These are phyloP conservation scores for Rosa rugosa DNA, from an alignment of 306 rosid genomes.

Conservation along the genomic window DNA sequence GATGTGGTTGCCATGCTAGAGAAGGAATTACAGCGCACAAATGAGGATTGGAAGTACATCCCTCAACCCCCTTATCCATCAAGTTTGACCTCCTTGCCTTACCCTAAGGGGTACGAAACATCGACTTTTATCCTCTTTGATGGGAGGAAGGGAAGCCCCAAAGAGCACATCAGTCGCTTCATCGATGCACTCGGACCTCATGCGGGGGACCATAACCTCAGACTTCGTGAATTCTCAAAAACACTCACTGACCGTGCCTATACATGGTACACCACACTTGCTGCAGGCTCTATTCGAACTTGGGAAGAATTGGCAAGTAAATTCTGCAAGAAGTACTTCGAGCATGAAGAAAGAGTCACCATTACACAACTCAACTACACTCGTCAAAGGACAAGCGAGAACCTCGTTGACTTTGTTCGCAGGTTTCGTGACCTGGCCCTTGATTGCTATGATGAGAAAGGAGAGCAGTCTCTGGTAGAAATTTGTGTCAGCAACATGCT, in stretches of 20 bases:
- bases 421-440: not conserved
- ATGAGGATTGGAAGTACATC: not conserved
- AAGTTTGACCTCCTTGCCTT: fast-evolving
- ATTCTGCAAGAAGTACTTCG: not conserved
- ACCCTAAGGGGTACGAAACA: not conserved
- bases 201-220: not conserved
- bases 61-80: not conserved
- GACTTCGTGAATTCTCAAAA: not conserved
- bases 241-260: not conserved
- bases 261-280: not conserved
- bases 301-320: not conserved
- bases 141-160: not conserved
- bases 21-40: not conserved
- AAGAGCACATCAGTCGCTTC: not conserved
- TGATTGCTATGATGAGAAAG: not conserved
- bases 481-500: too few relatives aligned
- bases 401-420: not conserved
- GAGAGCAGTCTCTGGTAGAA: not conserved
- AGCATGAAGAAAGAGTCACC: not conserved
- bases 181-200: not conserved
- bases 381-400: not conserved
- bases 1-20: not conserved
- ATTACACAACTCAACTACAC: not conserved
- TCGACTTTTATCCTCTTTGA: not conserved
- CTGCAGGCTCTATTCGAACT: not conserved